Conservation (phyloP, 441 rosid species). For the Biscutella laevigata region DNA sequence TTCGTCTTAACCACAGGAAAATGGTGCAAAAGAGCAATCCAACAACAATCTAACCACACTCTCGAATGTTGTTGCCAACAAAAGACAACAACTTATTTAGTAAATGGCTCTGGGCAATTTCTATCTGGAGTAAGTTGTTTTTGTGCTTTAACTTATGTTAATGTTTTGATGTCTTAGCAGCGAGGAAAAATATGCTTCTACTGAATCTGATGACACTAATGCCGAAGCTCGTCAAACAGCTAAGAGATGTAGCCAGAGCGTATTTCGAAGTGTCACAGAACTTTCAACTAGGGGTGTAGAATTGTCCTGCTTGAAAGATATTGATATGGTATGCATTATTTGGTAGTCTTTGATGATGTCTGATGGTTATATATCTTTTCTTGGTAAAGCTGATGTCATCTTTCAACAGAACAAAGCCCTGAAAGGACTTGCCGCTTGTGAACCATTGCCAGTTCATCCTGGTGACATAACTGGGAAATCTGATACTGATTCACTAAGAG, state of each 20-base stretch:
- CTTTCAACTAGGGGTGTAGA: conserved; percentile 63
- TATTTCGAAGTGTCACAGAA: conserved; percentile 73
- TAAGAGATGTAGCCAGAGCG: conserved; percentile 52
- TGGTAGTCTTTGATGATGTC: conserved; percentile 5
- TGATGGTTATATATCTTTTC: neutral
- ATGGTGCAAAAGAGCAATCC: conserved; percentile 33
- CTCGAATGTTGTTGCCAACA: conserved; percentile 48
- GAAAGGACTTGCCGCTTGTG: conserved; percentile 65
- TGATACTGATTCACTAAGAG: conserved; percentile 32
- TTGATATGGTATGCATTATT: conserved; percentile 67
- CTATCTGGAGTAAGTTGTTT: neutral
- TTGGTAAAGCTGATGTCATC: conserved; percentile 12
- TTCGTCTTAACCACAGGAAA: conserved; percentile 42
- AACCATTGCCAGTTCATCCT: conserved; percentile 28
- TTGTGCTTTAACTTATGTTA: conserved; percentile 12
- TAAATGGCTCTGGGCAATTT: conserved; percentile 25
- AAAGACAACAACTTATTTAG: conserved; percentile 47
- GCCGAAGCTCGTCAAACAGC: conserved; percentile 32
- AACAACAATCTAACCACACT: conserved; percentile 40
- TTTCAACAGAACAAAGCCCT: conserved; percentile 64
- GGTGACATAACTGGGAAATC: conserved; percentile 31
- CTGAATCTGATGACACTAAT: conserved; percentile 32
- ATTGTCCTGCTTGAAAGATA: conserved; percentile 33
- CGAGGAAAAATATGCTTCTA: conserved; percentile 32
- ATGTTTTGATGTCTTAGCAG: conserved; percentile 33